These are phyloP conservation scores for Pyrus bretschneideri DNA, from an alignment of 306 rosid species.

Conservation along the genomic window DNA sequence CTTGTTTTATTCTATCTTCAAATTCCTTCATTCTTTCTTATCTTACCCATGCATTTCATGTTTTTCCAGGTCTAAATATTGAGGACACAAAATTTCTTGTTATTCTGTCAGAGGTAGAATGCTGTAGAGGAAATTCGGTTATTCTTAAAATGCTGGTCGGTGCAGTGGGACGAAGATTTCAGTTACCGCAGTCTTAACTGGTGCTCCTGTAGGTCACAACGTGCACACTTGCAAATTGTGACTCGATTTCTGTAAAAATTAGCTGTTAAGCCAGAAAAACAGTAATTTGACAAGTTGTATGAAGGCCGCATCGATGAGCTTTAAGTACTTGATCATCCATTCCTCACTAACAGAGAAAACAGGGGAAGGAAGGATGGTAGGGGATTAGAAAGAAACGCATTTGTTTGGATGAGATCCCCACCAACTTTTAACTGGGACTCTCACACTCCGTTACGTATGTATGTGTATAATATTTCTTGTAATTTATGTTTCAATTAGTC, in stretches of 20 bases:
- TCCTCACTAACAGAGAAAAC: background rate
- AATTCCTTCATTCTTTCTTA: background rate
- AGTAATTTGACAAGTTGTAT: background rate
- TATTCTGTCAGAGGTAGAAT: background rate
- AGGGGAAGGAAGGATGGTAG: background rate
- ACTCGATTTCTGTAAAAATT: slow-evolving; percentile 2
- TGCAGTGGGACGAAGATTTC: background rate
- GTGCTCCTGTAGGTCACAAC: background rate
- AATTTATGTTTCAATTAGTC: too few species aligned
- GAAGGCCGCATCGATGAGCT: background rate
- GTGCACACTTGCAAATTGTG: background rate
- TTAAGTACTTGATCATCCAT: background rate
- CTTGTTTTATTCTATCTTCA: too few species aligned
- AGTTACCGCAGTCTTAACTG: slow-evolving; percentile 4
- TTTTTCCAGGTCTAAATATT: background rate
- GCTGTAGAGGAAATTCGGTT: background rate
- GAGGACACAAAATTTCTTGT: background rate
- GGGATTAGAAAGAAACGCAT: background rate
- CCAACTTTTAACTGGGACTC: background rate
- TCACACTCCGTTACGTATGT: background rate
- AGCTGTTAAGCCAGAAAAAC: background rate
- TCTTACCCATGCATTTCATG: background rate
- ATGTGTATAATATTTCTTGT: too few species aligned
- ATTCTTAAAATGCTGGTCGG: background rate
- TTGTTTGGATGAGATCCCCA: background rate